Percentiles rank a stretch among this genome's conserved stretches.
These are phyloP conservation scores for Pythium phragmiticola DNA, from an alignment of 352 stramenopile genomes.

Conservation along the genomic window DNA sequence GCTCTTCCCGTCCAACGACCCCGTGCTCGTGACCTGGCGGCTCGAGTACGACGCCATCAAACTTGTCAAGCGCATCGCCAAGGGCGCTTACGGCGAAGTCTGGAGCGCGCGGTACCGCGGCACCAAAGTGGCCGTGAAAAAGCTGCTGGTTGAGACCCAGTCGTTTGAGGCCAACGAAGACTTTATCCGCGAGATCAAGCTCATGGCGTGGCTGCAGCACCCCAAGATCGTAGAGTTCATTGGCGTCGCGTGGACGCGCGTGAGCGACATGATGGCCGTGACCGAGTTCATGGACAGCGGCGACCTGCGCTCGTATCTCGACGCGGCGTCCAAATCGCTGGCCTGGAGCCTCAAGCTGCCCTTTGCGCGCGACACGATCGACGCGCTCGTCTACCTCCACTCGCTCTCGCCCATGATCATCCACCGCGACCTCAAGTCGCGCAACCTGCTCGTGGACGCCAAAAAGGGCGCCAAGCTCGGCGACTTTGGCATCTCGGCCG, in stretches of 20 bases:
- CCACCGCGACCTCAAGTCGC: constrained; percentile 71
- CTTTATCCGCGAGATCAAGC: constrained; percentile 68
- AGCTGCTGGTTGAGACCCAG: constrained; percentile 40
- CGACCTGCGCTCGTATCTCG: constrained; percentile 56
- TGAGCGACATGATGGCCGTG: constrained; percentile 66
- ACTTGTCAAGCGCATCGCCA: constrained; percentile 60
- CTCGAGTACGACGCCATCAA: constrained; percentile 69
- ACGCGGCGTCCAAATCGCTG: constrained; percentile 20
- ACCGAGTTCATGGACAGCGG: constrained; percentile 72
- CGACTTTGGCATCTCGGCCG: constrained; percentile 65
- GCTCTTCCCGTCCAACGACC: constrained; percentile 69
- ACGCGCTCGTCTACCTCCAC: constrained; percentile 70
- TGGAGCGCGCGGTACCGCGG: constrained; percentile 70
- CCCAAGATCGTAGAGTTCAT: constrained; percentile 67
- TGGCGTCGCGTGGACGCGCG: constrained; percentile 70
- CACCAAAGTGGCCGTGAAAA: constrained; percentile 57
- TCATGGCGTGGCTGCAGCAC: constrained; percentile 71
- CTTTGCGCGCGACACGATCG: constrained; percentile 61
- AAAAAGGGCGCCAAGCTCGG: constrained; percentile 63
- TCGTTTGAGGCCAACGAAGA: constrained; percentile 54
- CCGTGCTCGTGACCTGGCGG: constrained; percentile 68
- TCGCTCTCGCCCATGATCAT: constrained; percentile 63
- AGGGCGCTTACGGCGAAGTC: constrained; percentile 70
- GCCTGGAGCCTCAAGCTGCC: constrained; percentile 42
- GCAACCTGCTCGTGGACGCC: constrained; percentile 64